Evolutionary conservation across 371 early-diverging fungal species (phyloP), one percentile per base, ranked within the genome.

Genomic region (Choanephora cucurbitarum): DNA sequence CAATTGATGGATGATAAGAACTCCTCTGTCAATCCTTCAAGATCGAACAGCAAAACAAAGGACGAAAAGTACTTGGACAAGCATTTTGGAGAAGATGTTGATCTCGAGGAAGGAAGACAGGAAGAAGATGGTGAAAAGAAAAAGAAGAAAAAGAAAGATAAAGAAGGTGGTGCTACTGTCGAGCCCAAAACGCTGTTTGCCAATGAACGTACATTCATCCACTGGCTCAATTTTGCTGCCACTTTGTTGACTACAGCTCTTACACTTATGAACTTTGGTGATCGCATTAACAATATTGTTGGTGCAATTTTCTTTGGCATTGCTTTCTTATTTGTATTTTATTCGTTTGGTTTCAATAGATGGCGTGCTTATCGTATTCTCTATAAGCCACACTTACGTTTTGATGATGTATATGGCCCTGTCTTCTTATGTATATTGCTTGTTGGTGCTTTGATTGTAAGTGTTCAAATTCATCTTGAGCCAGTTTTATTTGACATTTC

Each of bases 141-240:
- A 24, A 63, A 54, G 48, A 55, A 46, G 15, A 57, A 57, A 44
- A 45, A 55, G 47, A 46, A 52, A 28, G 31, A 49, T n/a, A 48
- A 52, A 31, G 48, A 46, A 8, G 60, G 19, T 7, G 57, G 62
- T 18, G 51, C 49, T 17, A 44, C 21, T 11, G 44, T 59, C 17
- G 98, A 98, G 62, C 98, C 98, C 34, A 98, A 98, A 73, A 89
- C 94, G 17, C 96, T 91, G 64, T 98, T 97, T 80, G 97, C 98
- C 55, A 98, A 96, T 67, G 98, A 98, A 75, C 84, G 98, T 49
- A 98, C 97, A 0, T 98, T 97, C 71, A 80, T 98, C 49, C 85
- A 91, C 18, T 88, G 88, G 88, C 80, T 88, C 24, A 78, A 86
- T 55, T 88, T 88, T 72, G 53, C 87, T 17, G 77, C 86, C 4